phyloP scores from a whole-genome alignment of 2,329 filamentous ascomycete genomes.

The Xylaria multiplex region DNA sequence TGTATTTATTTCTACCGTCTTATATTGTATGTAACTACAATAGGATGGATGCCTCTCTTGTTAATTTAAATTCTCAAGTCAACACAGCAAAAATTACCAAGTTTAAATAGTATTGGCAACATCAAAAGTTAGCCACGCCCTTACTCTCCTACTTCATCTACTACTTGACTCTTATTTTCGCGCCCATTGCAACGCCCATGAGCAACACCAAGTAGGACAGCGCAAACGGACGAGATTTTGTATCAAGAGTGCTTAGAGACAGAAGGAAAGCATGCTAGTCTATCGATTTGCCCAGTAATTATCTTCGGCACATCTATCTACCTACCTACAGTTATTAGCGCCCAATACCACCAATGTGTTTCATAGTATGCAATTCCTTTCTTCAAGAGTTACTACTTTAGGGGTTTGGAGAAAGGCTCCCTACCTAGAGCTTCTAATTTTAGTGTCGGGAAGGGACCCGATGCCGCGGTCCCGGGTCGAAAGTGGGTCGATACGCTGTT shows the following conservation, averaged over 20 bases:
- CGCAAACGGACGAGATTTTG: too few relatives aligned
- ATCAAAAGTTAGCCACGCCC: background rate
- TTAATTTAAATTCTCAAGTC: too few relatives aligned
- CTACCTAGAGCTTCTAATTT: slow-evolving; percentile 26
- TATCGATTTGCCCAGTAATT: background rate
- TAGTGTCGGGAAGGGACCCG: slow-evolving; percentile 31
- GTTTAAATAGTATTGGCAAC: background rate
- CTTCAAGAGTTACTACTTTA: background rate
- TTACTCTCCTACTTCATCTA: background rate
- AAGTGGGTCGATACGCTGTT: slow-evolving; percentile 18
- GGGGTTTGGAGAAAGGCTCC: background rate
- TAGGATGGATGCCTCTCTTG: too few relatives aligned
- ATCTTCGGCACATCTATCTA: background rate
- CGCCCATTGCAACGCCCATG: too few relatives aligned
- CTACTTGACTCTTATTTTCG: background rate
- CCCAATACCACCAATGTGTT: background rate
- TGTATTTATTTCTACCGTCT: too few relatives aligned
- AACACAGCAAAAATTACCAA: background rate
- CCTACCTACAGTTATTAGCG: background rate
- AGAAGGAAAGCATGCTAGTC: too few relatives aligned
- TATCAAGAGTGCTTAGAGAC: too few relatives aligned
- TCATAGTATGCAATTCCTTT: too few relatives aligned
- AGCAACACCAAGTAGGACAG: too few relatives aligned
- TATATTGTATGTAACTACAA: too few relatives aligned
- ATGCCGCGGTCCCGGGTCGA: slow-evolving; percentile 30